phyloP scores from a whole-genome alignment of 345 rosid species.

The Gossypioides kirkii region DNA sequence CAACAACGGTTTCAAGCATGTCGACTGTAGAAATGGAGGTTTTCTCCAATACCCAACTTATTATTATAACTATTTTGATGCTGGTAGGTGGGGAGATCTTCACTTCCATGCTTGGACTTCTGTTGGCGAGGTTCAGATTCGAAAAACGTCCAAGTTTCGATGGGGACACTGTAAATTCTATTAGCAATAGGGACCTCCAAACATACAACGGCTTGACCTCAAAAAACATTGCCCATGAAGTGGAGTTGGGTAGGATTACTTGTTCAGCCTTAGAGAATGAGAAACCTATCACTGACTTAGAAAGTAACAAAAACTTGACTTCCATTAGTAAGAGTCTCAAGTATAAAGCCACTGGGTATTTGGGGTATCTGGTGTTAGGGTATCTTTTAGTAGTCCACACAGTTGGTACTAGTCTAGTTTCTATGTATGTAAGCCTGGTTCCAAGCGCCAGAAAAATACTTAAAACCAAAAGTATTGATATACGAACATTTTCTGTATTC shows the following conservation, averaged over 20 bases:
- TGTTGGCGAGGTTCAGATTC: not conserved
- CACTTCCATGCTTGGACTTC: slow-evolving; percentile 41
- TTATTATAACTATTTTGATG: slow-evolving; percentile 44
- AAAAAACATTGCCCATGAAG: not conserved
- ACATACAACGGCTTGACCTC: not conserved
- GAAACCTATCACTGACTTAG: slow-evolving; percentile 4
- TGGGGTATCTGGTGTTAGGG: slow-evolving; percentile 26
- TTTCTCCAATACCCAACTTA: slow-evolving; percentile 48
- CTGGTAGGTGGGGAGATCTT: slow-evolving; percentile 46
- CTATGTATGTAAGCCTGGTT: slow-evolving; percentile 17
- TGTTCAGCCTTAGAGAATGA: not conserved
- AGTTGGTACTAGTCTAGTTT: slow-evolving; percentile 23
- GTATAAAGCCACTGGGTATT: slow-evolving; percentile 9
- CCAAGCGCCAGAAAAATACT: slow-evolving; percentile 32
- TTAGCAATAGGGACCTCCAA: not conserved
- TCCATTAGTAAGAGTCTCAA: not conserved
- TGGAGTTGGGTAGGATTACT: slow-evolving; percentile 7
- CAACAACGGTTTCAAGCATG: slow-evolving; percentile 58
- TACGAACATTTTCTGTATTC: slow-evolving; percentile 39
- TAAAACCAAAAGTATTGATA: slow-evolving; percentile 21
- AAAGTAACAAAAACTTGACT: not conserved
- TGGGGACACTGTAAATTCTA: not conserved
- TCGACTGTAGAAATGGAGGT: slow-evolving; percentile 58
- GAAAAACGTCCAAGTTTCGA: not conserved
- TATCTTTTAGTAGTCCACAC: slow-evolving; percentile 28